A percentile compares a stretch with the other conserved stretches of the same genome.
phyloP scores from a whole-genome alignment of 495 filamentous ascomycete species.

The Neurospora tetraspora region DNA sequence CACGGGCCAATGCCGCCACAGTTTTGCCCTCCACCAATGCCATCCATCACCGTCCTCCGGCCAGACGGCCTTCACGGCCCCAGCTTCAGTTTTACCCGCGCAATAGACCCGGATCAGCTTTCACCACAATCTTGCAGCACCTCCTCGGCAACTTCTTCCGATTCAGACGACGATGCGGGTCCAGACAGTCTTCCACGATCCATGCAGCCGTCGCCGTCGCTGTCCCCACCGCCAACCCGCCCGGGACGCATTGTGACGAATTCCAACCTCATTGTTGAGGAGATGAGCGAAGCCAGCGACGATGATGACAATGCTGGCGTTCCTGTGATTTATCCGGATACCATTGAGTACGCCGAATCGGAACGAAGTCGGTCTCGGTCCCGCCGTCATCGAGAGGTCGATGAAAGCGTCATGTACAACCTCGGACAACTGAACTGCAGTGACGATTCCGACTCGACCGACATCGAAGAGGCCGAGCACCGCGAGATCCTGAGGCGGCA shows the following conservation, averaged over 20 bases:
- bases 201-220: constrained; percentile 17
- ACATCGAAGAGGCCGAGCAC: constrained; percentile 31
- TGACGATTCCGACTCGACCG: constrained; percentile 32
- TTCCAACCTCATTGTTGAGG: constrained; percentile 31
- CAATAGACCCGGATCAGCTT: constrained; percentile 34
- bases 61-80: constrained; percentile 29
- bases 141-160: constrained; percentile 18
- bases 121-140: constrained; percentile 41
- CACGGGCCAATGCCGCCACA: constrained; percentile 19
- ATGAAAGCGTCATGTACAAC: constrained; percentile 27
- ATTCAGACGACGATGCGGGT: constrained; percentile 20
- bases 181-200: constrained; percentile 23
- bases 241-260: constrained; percentile 24
- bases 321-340: constrained; percentile 28
- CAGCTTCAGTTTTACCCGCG: constrained; percentile 30
- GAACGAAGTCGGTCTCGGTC: constrained; percentile 33
- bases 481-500: constrained; percentile 20
- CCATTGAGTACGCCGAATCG: constrained; percentile 36
- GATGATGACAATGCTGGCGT: constrained; percentile 24
- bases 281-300: constrained; percentile 34
- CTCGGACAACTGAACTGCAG: constrained; percentile 33
- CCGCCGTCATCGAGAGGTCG: constrained; percentile 16
- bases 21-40: constrained; percentile 16
- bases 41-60: constrained; percentile 25
- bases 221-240: constrained; percentile 13